A percentile compares a stretch with the other conserved stretches of the same genome.
Conservation (phyloP, 208 protist genomes). For the Crithidia sp. region DNA sequence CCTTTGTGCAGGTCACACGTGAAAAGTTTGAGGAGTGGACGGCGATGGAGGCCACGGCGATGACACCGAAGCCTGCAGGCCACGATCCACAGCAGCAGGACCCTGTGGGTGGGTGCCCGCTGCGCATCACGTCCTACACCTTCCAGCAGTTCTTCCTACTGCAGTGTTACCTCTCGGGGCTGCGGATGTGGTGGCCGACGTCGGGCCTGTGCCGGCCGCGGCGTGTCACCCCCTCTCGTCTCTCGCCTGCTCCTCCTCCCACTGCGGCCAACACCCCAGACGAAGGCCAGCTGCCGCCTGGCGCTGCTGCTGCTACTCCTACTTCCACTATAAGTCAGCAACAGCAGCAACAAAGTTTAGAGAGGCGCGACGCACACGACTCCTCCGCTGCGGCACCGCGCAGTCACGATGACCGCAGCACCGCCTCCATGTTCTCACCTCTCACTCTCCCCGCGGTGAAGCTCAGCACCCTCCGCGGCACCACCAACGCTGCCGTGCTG, state of each 20-base stretch:
- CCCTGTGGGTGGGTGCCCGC: too few relatives aligned
- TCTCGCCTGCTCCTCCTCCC: not conserved
- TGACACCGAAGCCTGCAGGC: not conserved
- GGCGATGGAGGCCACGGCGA: constrained; percentile 11
- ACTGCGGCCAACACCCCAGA: not conserved
- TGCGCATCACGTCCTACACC: constrained; percentile 15
- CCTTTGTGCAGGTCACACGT: constrained; percentile 62
- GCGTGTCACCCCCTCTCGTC: not conserved
- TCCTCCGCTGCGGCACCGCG: not conserved
- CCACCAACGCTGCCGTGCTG: not conserved
- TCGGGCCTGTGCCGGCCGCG: constrained; percentile 36
- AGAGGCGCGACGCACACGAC: not conserved
- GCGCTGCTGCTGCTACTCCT: too few relatives aligned
- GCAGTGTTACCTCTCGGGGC: constrained; percentile 62
- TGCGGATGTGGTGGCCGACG: constrained; percentile 49
- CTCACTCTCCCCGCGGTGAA: constrained; percentile 1
- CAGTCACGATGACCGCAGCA: too few relatives aligned
- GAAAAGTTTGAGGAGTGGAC: constrained; percentile 77
- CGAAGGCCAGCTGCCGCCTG: not conserved
- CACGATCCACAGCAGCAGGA: not conserved
- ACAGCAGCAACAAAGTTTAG: too few relatives aligned
- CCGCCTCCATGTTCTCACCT: constrained; percentile 5
- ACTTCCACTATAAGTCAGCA: too few relatives aligned
- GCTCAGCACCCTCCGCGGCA: not conserved
- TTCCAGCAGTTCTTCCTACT: constrained; percentile 70